A percentile compares a stretch with the other conserved stretches of the same genome.
Evolutionary conservation across 495 filamentous ascomycete species (phyloP).

Genomic region (Xylaria acuta): DNA sequence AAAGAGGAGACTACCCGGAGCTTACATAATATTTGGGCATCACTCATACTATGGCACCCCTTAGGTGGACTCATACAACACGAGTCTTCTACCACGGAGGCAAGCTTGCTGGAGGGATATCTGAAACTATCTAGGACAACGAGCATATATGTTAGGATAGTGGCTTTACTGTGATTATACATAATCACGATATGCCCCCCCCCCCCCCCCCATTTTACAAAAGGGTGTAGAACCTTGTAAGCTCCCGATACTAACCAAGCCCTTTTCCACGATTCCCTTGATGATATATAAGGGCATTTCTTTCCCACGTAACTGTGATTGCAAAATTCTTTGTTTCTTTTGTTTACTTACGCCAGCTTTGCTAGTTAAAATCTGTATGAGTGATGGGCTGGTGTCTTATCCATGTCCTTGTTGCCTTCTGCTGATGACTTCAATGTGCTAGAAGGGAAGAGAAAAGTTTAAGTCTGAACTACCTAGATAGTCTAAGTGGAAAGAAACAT

Average conservation of each 20-base stretch:
- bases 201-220: too few relatives aligned
- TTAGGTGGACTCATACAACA: too few relatives aligned
- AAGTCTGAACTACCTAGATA: background rate
- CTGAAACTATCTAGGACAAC: background rate
- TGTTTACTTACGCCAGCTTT: too few relatives aligned
- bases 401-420: background rate
- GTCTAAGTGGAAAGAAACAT: background rate
- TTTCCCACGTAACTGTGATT: too few relatives aligned
- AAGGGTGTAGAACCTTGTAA: background rate
- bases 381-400: background rate
- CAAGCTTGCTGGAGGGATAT: background rate
- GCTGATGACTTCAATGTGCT: too few relatives aligned
- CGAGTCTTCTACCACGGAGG: background rate
- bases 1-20: constrained; percentile 1
- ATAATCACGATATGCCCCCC: too few relatives aligned
- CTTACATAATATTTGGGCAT: background rate
- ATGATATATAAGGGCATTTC: too few relatives aligned
- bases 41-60: too few relatives aligned
- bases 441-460: too few relatives aligned
- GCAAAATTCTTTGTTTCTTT: background rate
- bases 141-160: background rate
- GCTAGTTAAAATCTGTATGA: too few relatives aligned
- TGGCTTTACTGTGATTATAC: background rate
- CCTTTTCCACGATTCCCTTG: background rate
- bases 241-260: background rate